phyloP scores from a whole-genome alignment of 352 stramenopile species.

The Pythium dissimile region DNA sequence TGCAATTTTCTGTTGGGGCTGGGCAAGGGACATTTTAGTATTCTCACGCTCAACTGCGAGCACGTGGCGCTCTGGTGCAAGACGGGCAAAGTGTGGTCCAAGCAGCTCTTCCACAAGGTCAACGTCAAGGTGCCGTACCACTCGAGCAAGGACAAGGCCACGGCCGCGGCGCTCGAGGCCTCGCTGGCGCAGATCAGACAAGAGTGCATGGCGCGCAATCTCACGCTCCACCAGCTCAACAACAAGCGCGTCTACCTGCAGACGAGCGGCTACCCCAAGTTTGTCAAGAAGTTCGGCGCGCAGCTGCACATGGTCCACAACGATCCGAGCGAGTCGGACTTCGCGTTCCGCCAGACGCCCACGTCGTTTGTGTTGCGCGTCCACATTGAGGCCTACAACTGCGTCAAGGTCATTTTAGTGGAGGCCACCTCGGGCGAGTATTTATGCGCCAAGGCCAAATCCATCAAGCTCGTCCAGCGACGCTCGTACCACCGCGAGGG shows the following conservation, averaged over 20 bases:
- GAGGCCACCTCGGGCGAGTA: constrained; percentile 40
- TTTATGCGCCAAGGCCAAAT: constrained; percentile 49
- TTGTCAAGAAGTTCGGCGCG: constrained; percentile 53
- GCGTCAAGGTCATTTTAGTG: constrained; percentile 43
- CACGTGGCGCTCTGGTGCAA: constrained; percentile 78
- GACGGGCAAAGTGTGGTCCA: constrained; percentile 69
- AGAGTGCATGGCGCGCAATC: constrained; percentile 29
- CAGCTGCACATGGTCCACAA: constrained; percentile 52
- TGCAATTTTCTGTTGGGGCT: constrained; percentile 63
- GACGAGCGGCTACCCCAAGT: constrained; percentile 29
- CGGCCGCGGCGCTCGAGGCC: constrained; percentile 30
- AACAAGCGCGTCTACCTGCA: constrained; percentile 60
- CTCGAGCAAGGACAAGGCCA: constrained; percentile 29
- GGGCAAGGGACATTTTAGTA: constrained; percentile 67
- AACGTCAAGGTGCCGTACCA: constrained; percentile 47
- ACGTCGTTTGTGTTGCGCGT: constrained; percentile 43
- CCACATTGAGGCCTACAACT: constrained; percentile 49
- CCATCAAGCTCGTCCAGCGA: constrained; percentile 41
- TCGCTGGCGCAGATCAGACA: constrained; percentile 33
- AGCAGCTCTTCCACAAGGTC: constrained; percentile 58
- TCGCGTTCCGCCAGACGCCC: constrained; percentile 54
- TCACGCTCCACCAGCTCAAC: constrained; percentile 25
- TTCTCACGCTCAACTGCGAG: constrained; percentile 71
- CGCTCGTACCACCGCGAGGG: constrained; percentile 54
- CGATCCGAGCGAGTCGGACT: constrained; percentile 56